These are phyloP conservation scores for Chaetomiaceae sp. DNA, from an alignment of 2,329 filamentous ascomycete species.

Conservation along the genomic window DNA sequence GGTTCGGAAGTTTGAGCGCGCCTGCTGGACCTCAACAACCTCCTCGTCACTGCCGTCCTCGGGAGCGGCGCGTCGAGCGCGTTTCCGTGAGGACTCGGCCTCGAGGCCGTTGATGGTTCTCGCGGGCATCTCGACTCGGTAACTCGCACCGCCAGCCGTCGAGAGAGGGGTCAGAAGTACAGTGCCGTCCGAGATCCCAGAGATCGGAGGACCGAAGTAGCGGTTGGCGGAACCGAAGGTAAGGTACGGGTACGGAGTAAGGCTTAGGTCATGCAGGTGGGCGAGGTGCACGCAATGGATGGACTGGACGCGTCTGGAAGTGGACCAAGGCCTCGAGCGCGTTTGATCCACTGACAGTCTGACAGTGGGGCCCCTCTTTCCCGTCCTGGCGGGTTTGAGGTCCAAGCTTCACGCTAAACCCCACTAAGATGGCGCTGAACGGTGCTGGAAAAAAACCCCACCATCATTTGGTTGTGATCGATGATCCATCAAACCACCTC, in stretches of 20 bases:
- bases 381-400: neutral
- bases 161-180: neutral
- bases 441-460: neutral
- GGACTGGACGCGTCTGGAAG: neutral
- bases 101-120: constrained; percentile 26
- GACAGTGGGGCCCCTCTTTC: neutral
- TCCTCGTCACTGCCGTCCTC: constrained; percentile 33
- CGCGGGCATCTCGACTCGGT: constrained; percentile 27
- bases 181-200: neutral
- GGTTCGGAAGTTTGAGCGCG: constrained; percentile 38
- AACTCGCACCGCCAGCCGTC: neutral
- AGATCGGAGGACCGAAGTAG: neutral
- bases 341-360: neutral
- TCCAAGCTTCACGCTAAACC: constrained; percentile 1
- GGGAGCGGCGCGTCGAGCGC: constrained; percentile 36
- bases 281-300: no score
- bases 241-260: no score
- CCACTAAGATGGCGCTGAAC: neutral
- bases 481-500: no score
- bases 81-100: constrained; percentile 36
- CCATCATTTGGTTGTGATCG: neutral
- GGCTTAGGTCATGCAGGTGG: no score
- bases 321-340: neutral
- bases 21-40: constrained; percentile 35
- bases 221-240: no score